A percentile compares a stretch with the other conserved stretches of the same genome.
phyloP scores from a whole-genome alignment of 768 basidiomycete genomes.

The Kwoniella shandongensis region DNA sequence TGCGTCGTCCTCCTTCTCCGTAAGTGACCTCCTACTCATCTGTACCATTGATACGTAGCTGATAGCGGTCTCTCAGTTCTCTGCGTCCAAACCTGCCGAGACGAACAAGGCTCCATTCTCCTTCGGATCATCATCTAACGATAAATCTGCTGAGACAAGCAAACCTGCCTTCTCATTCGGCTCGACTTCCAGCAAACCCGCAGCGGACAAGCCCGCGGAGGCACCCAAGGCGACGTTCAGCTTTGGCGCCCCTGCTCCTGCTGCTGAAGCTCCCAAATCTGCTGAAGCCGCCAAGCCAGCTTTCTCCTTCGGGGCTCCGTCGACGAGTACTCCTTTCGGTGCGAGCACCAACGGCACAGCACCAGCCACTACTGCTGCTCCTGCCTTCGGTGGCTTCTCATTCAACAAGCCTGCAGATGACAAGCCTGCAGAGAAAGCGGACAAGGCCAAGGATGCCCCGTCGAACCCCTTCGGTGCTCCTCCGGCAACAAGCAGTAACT shows the following conservation, averaged over 20 bases:
- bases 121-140: constrained; percentile 13
- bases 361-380: neutral
- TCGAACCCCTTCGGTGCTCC: constrained; percentile 15
- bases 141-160: constrained; percentile 8
- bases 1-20: constrained; percentile 9
- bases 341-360: neutral
- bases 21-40: constrained; percentile 2
- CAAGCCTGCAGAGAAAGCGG: neutral
- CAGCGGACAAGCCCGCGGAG: constrained; percentile 5
- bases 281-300: constrained; percentile 20
- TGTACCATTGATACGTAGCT: neutral
- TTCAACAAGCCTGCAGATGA: constrained; percentile 9
- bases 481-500: neutral
- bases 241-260: constrained; percentile 12
- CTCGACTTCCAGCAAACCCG: constrained; percentile 5
- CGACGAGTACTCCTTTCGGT: neutral
- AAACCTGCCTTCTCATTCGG: constrained; percentile 24
- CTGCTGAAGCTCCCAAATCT: constrained; percentile 14
- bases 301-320: constrained; percentile 23
- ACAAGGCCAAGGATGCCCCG: neutral
- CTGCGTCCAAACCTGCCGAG: constrained; percentile 3
- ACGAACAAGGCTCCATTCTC: constrained; percentile 18
- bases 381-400: constrained; percentile 16
- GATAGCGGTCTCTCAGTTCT: constrained; percentile 2
- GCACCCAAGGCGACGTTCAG: constrained; percentile 11